Percentiles rank a stretch among this genome's conserved stretches.
Evolutionary conservation across 371 early-diverging fungal genomes (phyloP).

Genomic region (Haplosporangium sp.): DNA sequence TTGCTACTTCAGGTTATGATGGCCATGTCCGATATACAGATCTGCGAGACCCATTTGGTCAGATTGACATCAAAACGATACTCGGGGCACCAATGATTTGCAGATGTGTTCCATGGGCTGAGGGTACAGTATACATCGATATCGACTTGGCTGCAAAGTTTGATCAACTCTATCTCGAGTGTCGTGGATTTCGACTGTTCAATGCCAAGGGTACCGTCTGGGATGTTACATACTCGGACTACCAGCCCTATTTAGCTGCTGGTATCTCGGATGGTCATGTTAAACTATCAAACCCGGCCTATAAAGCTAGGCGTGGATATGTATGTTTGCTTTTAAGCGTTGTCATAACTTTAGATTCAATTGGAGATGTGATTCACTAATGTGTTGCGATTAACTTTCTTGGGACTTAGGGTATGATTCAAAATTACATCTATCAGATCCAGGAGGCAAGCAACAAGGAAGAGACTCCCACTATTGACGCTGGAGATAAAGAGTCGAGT

Average conservation of each 20-base stretch:
- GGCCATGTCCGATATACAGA: constrained; percentile 45
- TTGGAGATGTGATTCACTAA: background rate
- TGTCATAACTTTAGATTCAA: no score
- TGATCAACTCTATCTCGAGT: constrained; percentile 35
- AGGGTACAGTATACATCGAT: constrained; percentile 35
- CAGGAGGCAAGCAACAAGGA: background rate
- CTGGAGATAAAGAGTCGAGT: background rate
- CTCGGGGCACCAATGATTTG: constrained; percentile 30
- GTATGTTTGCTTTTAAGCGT: constrained; percentile 16
- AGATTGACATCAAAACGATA: constrained; percentile 34
- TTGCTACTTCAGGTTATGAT: constrained; percentile 42
- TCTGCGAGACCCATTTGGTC: constrained; percentile 17
- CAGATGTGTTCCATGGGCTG: constrained; percentile 34
- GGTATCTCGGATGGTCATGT: constrained; percentile 46
- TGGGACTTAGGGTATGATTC: constrained; percentile 31
- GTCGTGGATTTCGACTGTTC: constrained; percentile 29
- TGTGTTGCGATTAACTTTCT: background rate
- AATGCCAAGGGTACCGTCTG: constrained; percentile 39
- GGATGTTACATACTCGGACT: constrained; percentile 46
- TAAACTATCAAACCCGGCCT: constrained; percentile 34
- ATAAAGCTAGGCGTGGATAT: constrained; percentile 38
- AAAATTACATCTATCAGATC: constrained; percentile 39
- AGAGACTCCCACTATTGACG: background rate
- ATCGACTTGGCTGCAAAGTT: constrained; percentile 37
- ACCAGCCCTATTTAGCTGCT: constrained; percentile 42